phyloP scores from a whole-genome alignment of 1,139 yeast genomes.

The Pneumocystis canis region DNA sequence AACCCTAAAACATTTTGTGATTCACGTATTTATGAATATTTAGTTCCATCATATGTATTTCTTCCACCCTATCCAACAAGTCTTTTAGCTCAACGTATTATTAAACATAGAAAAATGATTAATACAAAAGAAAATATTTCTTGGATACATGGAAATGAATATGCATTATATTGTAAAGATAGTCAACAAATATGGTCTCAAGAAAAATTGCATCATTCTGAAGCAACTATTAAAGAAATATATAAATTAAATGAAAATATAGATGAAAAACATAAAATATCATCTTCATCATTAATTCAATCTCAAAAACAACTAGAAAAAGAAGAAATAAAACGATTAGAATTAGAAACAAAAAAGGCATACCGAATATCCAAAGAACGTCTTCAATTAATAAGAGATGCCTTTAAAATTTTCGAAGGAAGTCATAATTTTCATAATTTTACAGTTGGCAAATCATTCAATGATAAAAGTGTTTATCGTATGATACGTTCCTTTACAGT shows the following conservation, averaged over 20 bases:
- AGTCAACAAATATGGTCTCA: not conserved
- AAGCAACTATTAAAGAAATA: not conserved
- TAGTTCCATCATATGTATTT: constrained; percentile 79
- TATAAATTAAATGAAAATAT: not conserved
- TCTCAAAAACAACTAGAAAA: not conserved
- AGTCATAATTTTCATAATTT: constrained; percentile 92
- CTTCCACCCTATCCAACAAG: constrained; percentile 78
- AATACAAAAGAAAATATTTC: not conserved
- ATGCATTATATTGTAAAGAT: not conserved
- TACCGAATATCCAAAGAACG: constrained; percentile 53
- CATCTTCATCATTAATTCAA: not conserved
- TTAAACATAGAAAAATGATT: not conserved
- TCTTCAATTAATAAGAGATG: constrained; percentile 46
- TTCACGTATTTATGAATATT: constrained; percentile 82
- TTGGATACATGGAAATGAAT: not conserved
- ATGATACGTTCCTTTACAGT: constrained; percentile 62
- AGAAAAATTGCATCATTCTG: not conserved
- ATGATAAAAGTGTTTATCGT: constrained; percentile 72
- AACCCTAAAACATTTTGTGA: constrained; percentile 94
- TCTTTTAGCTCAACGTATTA: constrained; percentile 39
- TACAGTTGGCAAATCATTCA: constrained; percentile 75
- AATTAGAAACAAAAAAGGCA: constrained; percentile 35
- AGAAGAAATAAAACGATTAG: not conserved
- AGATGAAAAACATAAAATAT: not conserved
- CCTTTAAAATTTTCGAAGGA: constrained; percentile 64